Conservation (phyloP, 2,329 filamentous ascomycete species). For the Chaetomium sp. region DNA sequence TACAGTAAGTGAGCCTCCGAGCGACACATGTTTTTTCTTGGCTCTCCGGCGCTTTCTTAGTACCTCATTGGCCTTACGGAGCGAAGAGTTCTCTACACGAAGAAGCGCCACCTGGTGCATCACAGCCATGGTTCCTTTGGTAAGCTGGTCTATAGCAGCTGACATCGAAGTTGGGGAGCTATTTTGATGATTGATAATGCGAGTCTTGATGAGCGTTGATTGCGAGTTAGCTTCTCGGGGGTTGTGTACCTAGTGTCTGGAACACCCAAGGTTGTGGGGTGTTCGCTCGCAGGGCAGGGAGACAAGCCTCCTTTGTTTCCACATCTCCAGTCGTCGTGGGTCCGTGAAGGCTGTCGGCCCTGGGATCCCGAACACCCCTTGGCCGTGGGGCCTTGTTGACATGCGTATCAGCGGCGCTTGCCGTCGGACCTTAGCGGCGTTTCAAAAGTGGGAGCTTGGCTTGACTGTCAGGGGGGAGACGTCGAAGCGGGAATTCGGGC, state of each 20-base stretch:
- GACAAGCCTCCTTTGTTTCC: not conserved
- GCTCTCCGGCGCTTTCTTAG: no score
- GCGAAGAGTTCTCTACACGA: not conserved
- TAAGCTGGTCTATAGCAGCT: slow-evolving; percentile 21
- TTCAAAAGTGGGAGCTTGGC: not conserved
- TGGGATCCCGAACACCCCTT: not conserved
- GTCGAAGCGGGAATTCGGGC: not conserved
- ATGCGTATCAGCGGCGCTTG: not conserved
- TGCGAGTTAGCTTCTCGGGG: slow-evolving; percentile 12
- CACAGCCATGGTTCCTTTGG: slow-evolving; percentile 22
- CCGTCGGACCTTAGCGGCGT: not conserved
- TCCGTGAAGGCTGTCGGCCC: slow-evolving; percentile 3
- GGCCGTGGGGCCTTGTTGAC: not conserved
- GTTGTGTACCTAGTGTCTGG: slow-evolving; percentile 18
- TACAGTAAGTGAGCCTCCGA: slow-evolving; percentile 12
- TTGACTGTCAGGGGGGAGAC: not conserved
- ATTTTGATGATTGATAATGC: slow-evolving; percentile 18
- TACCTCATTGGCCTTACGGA: no score
- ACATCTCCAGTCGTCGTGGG: not conserved
- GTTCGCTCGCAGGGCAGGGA: no score
- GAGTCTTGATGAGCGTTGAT: slow-evolving; percentile 16
- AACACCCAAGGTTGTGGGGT: slow-evolving; percentile 5
- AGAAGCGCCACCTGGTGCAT: slow-evolving; percentile 20
- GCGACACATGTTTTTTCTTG: slow-evolving; percentile 4
- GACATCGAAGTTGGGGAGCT: slow-evolving; percentile 23